Evolutionary conservation across 2,329 filamentous ascomycete species (phyloP).

Genomic region (Aspergillus quadrilineatus): DNA sequence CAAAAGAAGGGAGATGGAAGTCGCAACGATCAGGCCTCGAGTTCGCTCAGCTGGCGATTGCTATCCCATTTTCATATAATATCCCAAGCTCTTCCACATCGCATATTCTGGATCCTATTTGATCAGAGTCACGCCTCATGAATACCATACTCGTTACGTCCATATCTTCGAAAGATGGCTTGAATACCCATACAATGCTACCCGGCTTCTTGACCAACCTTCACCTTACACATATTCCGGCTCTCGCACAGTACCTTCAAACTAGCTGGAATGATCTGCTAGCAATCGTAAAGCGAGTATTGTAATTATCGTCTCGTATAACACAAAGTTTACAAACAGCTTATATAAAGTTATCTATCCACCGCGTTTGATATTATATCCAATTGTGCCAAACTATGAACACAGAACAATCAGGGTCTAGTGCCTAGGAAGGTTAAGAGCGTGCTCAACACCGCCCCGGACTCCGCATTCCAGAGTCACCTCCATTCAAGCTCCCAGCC

Average conservation of each 20-base stretch:
- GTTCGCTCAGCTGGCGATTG: slow-evolving; percentile 12
- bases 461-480: slow-evolving; percentile 9
- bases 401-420: too few species aligned
- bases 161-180: slow-evolving; percentile 4
- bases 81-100: slow-evolving; percentile 21
- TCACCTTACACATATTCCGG: too few species aligned
- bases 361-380: too few species aligned
- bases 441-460: slow-evolving; percentile 15
- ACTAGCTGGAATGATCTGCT: too few species aligned
- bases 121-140: slow-evolving; percentile 40
- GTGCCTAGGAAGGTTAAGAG: too few species aligned
- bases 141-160: slow-evolving; percentile 31
- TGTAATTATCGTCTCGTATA: too few species aligned
- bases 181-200: background rate
- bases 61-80: slow-evolving; percentile 15
- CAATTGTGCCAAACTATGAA: too few species aligned
- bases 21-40: slow-evolving; percentile 1
- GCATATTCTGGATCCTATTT: slow-evolving; percentile 32
- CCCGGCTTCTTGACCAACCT: background rate
- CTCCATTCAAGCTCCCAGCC: slow-evolving; percentile 9
- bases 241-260: too few species aligned
- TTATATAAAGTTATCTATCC: too few species aligned
- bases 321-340: too few species aligned
- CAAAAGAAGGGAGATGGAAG: slow-evolving; percentile 23
- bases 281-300: too few species aligned